These are phyloP conservation scores for Blepharisma stoltei DNA, from an alignment of 73 alveolate genomes.

Conservation along the genomic window DNA sequence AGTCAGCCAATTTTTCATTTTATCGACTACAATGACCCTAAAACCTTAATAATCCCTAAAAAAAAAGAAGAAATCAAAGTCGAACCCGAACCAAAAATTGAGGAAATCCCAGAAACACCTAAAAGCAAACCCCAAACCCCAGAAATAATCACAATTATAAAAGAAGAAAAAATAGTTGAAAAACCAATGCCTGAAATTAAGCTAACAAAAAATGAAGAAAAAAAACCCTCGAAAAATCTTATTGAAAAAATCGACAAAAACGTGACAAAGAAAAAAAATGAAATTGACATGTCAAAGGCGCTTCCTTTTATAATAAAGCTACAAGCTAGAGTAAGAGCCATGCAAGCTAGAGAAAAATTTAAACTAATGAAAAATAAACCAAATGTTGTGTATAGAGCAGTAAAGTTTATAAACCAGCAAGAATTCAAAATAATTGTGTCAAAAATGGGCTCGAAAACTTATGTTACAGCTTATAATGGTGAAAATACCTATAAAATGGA, in stretches of 20 bases:
- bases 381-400: not conserved
- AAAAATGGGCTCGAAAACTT: no score
- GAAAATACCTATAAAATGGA: no score
- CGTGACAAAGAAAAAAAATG: not conserved
- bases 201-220: not conserved
- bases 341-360: not conserved
- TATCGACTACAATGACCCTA: no score
- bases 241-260: not conserved
- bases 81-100: no score
- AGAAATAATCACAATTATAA: not conserved
- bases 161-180: not conserved
- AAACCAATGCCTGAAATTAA: not conserved
- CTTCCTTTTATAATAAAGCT: not conserved
- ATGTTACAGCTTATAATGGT: no score
- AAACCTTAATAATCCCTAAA: no score
- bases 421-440: no score
- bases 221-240: not conserved
- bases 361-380: not conserved
- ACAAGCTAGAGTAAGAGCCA: constrained; percentile 5
- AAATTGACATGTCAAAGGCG: not conserved
- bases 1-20: no score
- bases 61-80: no score
- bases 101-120: no score
- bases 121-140: not conserved
- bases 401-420: not conserved